Percentiles rank a stretch among this genome's conserved stretches.
Evolutionary conservation across 306 rosid species (phyloP).

Genomic region (Gleditsia sinensis): DNA sequence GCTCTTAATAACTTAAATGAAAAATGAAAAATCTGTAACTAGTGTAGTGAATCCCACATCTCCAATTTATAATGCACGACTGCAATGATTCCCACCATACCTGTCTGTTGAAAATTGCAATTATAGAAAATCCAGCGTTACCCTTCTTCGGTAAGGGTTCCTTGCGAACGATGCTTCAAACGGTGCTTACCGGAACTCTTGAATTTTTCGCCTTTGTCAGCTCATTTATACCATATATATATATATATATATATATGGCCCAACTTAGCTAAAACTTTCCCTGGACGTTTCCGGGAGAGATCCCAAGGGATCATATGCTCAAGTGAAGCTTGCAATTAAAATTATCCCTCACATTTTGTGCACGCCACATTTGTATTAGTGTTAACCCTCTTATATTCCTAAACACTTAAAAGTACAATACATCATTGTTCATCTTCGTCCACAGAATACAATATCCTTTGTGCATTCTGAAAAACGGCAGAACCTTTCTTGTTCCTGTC

Average conservation of each 20-base stretch:
- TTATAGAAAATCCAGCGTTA: too few species aligned
- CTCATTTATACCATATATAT: too few species aligned
- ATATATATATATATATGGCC: too few species aligned
- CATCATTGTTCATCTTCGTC: constrained; percentile 44
- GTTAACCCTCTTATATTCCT: constrained; percentile 7
- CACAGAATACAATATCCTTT: constrained; percentile 56
- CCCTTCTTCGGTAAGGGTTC: background rate
- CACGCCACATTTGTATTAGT: background rate
- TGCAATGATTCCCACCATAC: background rate
- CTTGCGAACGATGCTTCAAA: background rate
- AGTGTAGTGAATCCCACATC: too few species aligned
- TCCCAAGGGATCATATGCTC: too few species aligned
- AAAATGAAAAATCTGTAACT: background rate
- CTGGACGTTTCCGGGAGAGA: too few species aligned
- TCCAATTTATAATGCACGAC: too few species aligned
- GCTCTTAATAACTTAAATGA: background rate
- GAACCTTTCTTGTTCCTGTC: constrained; percentile 82
- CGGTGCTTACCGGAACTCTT: background rate
- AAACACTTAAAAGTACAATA: constrained; percentile 31
- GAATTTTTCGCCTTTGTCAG: too few species aligned
- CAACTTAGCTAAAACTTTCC: background rate
- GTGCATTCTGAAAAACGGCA: constrained; percentile 65
- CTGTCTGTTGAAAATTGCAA: too few species aligned
- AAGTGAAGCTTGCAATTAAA: too few species aligned
- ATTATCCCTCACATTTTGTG: background rate